Evolutionary conservation across 768 basidiomycete species (phyloP), one percentile per base, ranked within the genome.

Genomic region (Amanita molliuscula): DNA sequence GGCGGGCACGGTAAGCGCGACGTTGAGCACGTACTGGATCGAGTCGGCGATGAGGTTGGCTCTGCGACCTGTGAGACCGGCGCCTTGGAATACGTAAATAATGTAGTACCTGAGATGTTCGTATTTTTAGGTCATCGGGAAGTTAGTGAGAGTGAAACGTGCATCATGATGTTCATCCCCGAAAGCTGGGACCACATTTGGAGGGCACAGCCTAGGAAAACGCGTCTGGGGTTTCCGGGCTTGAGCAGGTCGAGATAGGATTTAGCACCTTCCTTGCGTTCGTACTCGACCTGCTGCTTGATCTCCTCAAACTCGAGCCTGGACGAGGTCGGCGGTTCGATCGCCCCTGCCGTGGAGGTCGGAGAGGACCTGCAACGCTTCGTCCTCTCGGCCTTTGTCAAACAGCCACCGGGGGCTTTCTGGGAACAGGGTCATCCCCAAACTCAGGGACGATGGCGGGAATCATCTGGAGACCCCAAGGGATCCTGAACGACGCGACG

Each of bases 161-260:
- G 79, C 84, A 88, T 84, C 85, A 88, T 88, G 57, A 87, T 76
- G 61, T 88, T 86, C 80, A 88, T 85, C 31, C 84, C 82, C 8
- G 73, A 74, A 16, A 87, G 67, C 59, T 88, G 87, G 53, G 78
- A 79, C 87, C 85, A 88, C 77, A 83, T 83, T 63, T 90, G 87
- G 34, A 88, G 67, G n/a, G 72, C 71, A 53, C 73, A 72, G 33
- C 85, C 88, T 21, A 89, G 73, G 52, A 75, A 66, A 25, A 88
- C 84, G 58, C 87, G 82, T 47, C 85, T 78, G 45, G 82, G 67
- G 54, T 84, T 78, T 31, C 79, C 78, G 6, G 75, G 73, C 56
- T 78, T 82, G 50, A 88, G 55, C 16, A 88, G 67, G 61, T 89
- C 84, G 10, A 72, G 54, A 58, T 77, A 82, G 0, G 80, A 81